These are phyloP conservation scores for Xylaria sp. DNA, from an alignment of 2,329 filamentous ascomycete genomes.

Conservation along the genomic window DNA sequence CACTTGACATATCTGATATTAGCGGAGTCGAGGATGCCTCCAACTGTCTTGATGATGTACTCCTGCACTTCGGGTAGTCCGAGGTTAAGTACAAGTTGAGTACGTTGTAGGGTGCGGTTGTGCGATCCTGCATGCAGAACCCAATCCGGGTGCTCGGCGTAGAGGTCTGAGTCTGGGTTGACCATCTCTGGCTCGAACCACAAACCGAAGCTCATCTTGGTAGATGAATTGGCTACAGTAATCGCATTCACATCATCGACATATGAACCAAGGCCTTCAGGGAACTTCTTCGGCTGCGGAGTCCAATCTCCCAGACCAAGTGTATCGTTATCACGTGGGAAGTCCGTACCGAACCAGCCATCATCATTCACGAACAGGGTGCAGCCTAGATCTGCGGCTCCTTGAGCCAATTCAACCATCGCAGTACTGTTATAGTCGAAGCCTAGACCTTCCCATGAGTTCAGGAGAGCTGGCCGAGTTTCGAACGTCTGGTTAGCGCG, in stretches of 20 bases:
- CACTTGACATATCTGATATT: constrained; percentile 68
- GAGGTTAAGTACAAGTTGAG: constrained; percentile 67
- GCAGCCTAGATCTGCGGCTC: constrained; percentile 64
- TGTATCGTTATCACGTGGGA: constrained; percentile 62
- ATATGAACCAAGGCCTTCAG: constrained; percentile 58
- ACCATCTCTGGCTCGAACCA: constrained; percentile 76
- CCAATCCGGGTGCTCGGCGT: constrained; percentile 68
- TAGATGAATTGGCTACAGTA: constrained; percentile 51
- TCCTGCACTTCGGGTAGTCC: constrained; percentile 67
- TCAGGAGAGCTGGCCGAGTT: constrained; percentile 60
- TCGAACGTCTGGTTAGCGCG: constrained; percentile 59
- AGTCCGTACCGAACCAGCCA: constrained; percentile 70
- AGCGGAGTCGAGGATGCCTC: constrained; percentile 58
- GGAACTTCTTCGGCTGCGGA: constrained; percentile 63
- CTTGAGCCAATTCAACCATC: constrained; percentile 60
- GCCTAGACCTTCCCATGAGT: constrained; percentile 69
- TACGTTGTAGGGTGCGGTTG: constrained; percentile 59
- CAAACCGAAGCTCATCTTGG: constrained; percentile 63
- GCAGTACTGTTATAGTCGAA: constrained; percentile 64
- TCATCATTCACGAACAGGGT: constrained; percentile 70
- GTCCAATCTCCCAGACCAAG: constrained; percentile 69
- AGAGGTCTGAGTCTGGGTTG: constrained; percentile 65
- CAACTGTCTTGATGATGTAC: constrained; percentile 62
- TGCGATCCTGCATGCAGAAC: constrained; percentile 62
- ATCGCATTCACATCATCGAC: constrained; percentile 58